These are phyloP conservation scores for Eucalyptus cloeziana DNA, from an alignment of 345 rosid species.

Conservation along the genomic window DNA sequence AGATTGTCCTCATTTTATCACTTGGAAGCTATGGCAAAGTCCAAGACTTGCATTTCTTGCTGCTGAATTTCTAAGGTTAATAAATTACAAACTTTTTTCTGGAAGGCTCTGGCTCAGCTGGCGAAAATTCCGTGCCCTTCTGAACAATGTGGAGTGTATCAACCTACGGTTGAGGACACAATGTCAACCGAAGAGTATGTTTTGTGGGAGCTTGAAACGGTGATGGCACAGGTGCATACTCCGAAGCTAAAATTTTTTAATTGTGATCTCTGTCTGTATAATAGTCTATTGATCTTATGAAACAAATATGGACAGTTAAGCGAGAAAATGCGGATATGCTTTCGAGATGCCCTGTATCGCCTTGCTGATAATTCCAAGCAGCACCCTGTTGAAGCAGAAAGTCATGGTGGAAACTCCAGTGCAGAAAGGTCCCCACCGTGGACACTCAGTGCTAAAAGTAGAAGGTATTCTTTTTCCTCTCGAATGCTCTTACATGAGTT, in stretches of 20 bases:
- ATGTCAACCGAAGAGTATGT: constrained; percentile 45
- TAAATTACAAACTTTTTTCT: background rate
- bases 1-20: background rate
- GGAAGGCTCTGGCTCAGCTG: constrained; percentile 4
- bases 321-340: constrained; percentile 51
- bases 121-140: background rate
- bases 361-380: constrained; percentile 56
- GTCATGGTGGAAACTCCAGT: constrained; percentile 2
- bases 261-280: background rate
- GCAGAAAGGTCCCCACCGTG: background rate
- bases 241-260: background rate
- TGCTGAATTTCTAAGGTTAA: background rate
- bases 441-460: background rate
- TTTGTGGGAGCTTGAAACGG: constrained; percentile 54
- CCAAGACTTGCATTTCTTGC: background rate
- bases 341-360: constrained; percentile 81
- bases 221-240: constrained; percentile 42
- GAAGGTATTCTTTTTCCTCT: background rate
- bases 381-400: background rate
- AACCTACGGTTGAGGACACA: constrained; percentile 6
- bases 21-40: background rate
- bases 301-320: constrained; percentile 30
- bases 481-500: background rate
- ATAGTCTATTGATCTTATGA: background rate
- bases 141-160: constrained; percentile 14